Percentiles rank a stretch among this genome's conserved stretches.
phyloP scores from a whole-genome alignment of 2,329 filamentous ascomycete genomes.

The Venturia pyrina region DNA sequence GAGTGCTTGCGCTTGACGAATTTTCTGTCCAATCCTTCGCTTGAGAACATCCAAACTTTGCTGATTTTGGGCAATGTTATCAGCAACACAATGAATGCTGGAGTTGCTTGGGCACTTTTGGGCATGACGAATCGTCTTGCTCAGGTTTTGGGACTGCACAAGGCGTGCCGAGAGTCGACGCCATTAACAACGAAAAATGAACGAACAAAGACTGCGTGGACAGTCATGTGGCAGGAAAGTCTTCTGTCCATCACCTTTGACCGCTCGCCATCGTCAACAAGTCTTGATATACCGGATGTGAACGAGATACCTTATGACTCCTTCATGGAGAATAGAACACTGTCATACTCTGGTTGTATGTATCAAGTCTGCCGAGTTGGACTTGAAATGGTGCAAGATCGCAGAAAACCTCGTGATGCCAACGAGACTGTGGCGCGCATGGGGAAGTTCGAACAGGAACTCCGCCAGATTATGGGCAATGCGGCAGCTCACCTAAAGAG shows the following conservation, averaged over 20 bases:
- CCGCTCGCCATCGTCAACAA: conserved; percentile 44
- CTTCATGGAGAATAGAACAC: conserved; percentile 35
- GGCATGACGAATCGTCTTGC: conserved; percentile 51
- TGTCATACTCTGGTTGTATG: conserved; percentile 49
- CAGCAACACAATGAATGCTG: conserved; percentile 55
- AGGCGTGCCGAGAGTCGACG: conserved; percentile 45
- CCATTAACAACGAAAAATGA: conserved; percentile 33
- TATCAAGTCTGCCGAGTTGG: conserved; percentile 47
- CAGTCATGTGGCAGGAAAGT: conserved; percentile 55
- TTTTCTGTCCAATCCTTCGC: conserved; percentile 50
- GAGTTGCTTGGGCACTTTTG: conserved; percentile 51
- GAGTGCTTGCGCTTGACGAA: conserved; percentile 55
- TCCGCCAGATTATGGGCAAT: conserved; percentile 48
- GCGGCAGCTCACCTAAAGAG: conserved; percentile 49
- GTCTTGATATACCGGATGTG: conserved; percentile 34
- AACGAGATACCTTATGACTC: conserved; percentile 37
- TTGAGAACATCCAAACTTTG: conserved; percentile 52
- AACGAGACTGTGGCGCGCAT: conserved; percentile 46
- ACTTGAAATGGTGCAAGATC: conserved; percentile 49
- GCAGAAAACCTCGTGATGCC: conserved; percentile 43
- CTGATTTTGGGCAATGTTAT: conserved; percentile 53
- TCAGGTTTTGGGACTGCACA: conserved; percentile 50
- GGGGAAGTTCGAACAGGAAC: conserved; percentile 45
- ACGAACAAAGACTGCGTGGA: conserved; percentile 43
- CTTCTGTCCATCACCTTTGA: conserved; percentile 55